Percentiles rank a stretch among this genome's conserved stretches.
These are phyloP conservation scores for Aspergillus avenaceus DNA, from an alignment of 495 filamentous ascomycete genomes.

Conservation along the genomic window DNA sequence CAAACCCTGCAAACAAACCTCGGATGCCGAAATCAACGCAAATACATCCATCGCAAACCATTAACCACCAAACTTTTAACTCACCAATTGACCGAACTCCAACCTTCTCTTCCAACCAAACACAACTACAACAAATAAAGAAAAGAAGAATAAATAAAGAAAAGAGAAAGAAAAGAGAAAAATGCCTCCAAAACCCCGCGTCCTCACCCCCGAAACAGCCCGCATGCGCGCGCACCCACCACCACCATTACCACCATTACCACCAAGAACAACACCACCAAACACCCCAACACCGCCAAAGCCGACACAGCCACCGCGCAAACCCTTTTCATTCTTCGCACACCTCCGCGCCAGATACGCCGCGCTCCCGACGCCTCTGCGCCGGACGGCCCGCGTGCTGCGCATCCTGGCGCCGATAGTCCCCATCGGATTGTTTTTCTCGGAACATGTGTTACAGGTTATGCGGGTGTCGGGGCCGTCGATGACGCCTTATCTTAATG, in stretches of 20 bases:
- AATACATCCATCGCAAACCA: background rate
- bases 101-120: too few relatives aligned
- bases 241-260: background rate
- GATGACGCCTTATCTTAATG: conserved; percentile 76
- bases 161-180: background rate
- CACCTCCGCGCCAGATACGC: conserved; percentile 28
- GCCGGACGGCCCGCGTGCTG: conserved; percentile 29
- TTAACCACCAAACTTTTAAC: background rate
- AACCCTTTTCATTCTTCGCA: conserved; percentile 21
- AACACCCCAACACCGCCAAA: background rate
- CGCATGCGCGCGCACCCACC: conserved; percentile 10
- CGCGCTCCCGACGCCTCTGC: conserved; percentile 28
- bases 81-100: too few relatives aligned
- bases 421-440: conserved; percentile 62
- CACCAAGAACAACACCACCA: background rate
- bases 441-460: conserved; percentile 56
- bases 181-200: conserved; percentile 13
- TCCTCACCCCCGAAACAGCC: conserved; percentile 20
- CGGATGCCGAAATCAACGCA: conserved; percentile 1
- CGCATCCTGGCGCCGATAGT: conserved; percentile 56
- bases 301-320: background rate
- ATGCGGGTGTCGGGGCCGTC: conserved; percentile 63
- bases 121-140: too few relatives aligned
- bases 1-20: conserved; percentile 3
- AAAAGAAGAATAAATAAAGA: too few relatives aligned